Conservation (phyloP, 139 green algal species). For the Spirogloea muscicola region DNA sequence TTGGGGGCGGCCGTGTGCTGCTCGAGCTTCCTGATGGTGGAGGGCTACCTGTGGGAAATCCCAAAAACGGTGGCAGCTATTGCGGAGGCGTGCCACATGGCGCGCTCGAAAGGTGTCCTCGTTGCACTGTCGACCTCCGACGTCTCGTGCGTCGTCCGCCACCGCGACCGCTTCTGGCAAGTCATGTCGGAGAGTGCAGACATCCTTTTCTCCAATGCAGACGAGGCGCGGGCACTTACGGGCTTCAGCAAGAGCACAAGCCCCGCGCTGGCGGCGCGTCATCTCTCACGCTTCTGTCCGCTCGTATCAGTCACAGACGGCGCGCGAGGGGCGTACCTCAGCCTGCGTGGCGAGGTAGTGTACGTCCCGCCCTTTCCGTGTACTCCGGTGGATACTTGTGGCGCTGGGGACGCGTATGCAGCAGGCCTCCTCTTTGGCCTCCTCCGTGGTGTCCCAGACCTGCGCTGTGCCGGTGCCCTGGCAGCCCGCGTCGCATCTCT, state of each 20-base stretch:
- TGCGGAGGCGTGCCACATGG: slow-evolving; percentile 39
- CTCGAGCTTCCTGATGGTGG: slow-evolving; percentile 65
- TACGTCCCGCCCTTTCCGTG: slow-evolving; percentile 17
- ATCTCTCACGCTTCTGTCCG: slow-evolving; percentile 57
- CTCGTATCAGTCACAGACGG: slow-evolving; percentile 83
- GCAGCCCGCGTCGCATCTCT: slow-evolving; percentile 22
- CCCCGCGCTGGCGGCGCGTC: slow-evolving; percentile 53
- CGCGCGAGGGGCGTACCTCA: slow-evolving; percentile 49
- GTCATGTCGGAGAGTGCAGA: slow-evolving; percentile 63
- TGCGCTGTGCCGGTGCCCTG: slow-evolving; percentile 13
- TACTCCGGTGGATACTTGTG: slow-evolving; percentile 80
- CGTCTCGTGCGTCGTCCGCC: slow-evolving; percentile 62
- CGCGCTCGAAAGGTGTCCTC: slow-evolving; percentile 53
- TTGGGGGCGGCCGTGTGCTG: slow-evolving; percentile 56
- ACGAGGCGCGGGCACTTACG: slow-evolving; percentile 50
- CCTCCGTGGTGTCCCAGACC: slow-evolving; percentile 7
- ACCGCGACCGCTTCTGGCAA: slow-evolving; percentile 54
- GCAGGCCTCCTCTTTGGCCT: slow-evolving; percentile 48
- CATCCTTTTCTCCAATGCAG: slow-evolving; percentile 75
- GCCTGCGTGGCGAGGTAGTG: background rate
- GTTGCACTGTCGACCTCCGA: slow-evolving; percentile 84
- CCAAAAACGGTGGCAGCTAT: slow-evolving; percentile 56
- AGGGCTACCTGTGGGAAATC: slow-evolving; percentile 79
- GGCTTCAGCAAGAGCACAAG: background rate
- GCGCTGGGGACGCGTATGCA: slow-evolving; percentile 78